Evolutionary conservation across 1,284 basidiomycete species (phyloP), one percentile per base, ranked within the genome.

Genomic region (Pseudozyma pruni): DNA sequence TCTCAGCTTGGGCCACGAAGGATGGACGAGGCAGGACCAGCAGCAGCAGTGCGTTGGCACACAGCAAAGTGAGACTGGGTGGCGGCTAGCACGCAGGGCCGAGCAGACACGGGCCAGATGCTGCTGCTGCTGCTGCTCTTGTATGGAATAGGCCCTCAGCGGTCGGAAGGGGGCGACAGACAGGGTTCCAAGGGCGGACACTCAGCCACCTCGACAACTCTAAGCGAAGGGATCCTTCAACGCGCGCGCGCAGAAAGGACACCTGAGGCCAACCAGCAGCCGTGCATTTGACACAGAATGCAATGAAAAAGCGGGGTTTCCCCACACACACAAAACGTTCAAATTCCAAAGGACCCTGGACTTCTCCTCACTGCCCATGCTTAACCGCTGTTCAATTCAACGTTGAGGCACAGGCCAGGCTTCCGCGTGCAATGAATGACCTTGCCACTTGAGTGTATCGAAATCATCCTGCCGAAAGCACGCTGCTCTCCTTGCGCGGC

Each of bases 271-370:
- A 63, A 63, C 60, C 60, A 63, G 60, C 43, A 41, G n/a, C 22
- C 6, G 43, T 31, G 29, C 29, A 57, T 63, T 63, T 47, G n/a
- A 39, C 19, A 5, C 8, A 22, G 17, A 34, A 20, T 11, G 20
- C 16, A 40, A 20, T 2, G 13, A 49, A 61, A 61, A 40, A 40
- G 59, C 60, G 60, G 60, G 60, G 60, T 62, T 62, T 62, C 60
- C 60, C 60, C 60, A 62, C 60, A 62, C 39, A n/a, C n/a, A n/a
- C 23, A 14, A 17, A 17, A 37, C 38, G 23, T 23, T 29, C 27
- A 29, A 29, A 29, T 34, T 27, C 41, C 19, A 50, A 20, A 54
- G 37, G 59, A 62, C 60, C 52, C 53, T 63, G 42, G 23, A 11
- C 17, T 11, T 8, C n/a, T 16, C 19, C n/a, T n/a, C n/a, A n/a